Evolutionary conservation across 139 green algal genomes (phyloP).

Genomic region (Picocystis salinarum): DNA sequence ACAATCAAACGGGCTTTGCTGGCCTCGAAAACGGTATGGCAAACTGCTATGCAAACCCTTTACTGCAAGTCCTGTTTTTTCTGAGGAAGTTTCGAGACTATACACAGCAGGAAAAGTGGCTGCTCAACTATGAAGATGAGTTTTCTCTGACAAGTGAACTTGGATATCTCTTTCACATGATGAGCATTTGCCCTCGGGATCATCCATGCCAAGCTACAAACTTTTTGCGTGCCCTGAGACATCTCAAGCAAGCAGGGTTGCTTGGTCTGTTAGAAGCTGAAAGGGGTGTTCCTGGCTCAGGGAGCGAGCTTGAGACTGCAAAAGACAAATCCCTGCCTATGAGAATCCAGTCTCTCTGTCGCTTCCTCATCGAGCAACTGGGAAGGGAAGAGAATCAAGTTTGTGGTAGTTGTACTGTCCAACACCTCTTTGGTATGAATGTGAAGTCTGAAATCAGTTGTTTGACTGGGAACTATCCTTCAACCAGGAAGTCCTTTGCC

Average conservation of each 20-base stretch:
- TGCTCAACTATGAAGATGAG: slow-evolving; percentile 48
- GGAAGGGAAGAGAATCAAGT: slow-evolving; percentile 38
- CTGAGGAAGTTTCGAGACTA: not conserved
- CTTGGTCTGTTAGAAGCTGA: slow-evolving; percentile 59
- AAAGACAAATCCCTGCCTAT: slow-evolving; percentile 35
- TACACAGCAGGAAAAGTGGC: too few relatives aligned
- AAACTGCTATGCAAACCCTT: slow-evolving; percentile 81
- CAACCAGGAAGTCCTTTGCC: too few relatives aligned
- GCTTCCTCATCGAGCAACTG: slow-evolving; percentile 78
- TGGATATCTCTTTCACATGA: slow-evolving; percentile 74
- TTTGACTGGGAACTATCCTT: too few relatives aligned
- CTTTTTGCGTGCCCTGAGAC: slow-evolving; percentile 61
- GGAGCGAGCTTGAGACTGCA: slow-evolving; percentile 12
- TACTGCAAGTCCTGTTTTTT: slow-evolving; percentile 53
- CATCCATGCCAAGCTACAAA: slow-evolving; percentile 66
- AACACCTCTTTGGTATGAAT: too few relatives aligned
- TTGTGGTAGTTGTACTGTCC: too few relatives aligned
- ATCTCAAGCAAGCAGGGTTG: slow-evolving; percentile 53
- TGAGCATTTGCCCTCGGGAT: slow-evolving; percentile 25
- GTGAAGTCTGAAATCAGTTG: too few relatives aligned
- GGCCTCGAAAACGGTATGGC: slow-evolving; percentile 84
- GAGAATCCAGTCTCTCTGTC: slow-evolving; percentile 46
- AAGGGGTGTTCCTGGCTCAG: not conserved
- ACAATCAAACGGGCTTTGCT: slow-evolving; percentile 73
- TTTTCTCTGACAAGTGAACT: slow-evolving; percentile 77